A percentile compares a stretch with the other conserved stretches of the same genome.
These are phyloP conservation scores for Ceratocystis lukuohia DNA, from an alignment of 2,329 filamentous ascomycete species.

Conservation along the genomic window DNA sequence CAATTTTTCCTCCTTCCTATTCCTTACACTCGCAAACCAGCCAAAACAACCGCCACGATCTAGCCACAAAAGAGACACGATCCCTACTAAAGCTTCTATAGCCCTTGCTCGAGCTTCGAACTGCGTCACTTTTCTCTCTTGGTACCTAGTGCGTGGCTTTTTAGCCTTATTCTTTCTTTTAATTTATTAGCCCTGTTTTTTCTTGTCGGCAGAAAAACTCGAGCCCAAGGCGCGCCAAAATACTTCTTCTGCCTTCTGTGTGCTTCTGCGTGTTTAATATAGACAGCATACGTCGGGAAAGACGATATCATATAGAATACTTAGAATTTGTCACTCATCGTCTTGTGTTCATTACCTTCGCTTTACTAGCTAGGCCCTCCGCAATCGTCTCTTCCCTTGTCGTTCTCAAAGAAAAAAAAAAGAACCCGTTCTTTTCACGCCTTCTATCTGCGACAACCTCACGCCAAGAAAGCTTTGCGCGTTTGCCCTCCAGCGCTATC, in stretches of 20 bases:
- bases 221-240: slow-evolving; percentile 1
- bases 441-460: slow-evolving; percentile 5
- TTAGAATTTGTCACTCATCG: background rate
- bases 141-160: no score
- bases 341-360: background rate
- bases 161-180: background rate
- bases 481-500: background rate
- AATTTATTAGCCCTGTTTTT: background rate
- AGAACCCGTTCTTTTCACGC: background rate
- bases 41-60: background rate
- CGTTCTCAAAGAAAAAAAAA: no score
- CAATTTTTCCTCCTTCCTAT: background rate
- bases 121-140: background rate
- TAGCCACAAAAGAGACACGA: background rate
- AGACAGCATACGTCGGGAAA: background rate
- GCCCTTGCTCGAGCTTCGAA: background rate
- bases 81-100: background rate
- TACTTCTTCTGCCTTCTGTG: slow-evolving; percentile 3
- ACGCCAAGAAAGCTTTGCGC: background rate
- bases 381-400: background rate
- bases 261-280: background rate
- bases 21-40: background rate
- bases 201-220: background rate
- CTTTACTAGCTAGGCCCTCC: background rate
- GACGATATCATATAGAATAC: background rate